Evolutionary conservation across 345 rosid genomes (phyloP), one percentile per base, ranked within the genome.

Genomic region (Noccaea caerulescens): DNA sequence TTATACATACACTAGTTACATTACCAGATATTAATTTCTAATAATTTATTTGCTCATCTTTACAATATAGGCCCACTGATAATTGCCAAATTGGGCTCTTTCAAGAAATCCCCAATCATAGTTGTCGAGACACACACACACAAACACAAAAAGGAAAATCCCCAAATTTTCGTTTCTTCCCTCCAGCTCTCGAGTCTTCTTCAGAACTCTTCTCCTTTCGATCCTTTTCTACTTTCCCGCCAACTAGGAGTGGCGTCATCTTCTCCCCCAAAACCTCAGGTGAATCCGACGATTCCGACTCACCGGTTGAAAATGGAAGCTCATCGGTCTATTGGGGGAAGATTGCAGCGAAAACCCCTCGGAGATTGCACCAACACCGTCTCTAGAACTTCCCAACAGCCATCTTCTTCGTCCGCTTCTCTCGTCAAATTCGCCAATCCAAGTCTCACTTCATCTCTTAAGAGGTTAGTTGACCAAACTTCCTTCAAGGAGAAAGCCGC

Each of bases 351-450:
- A 3, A 72, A 72, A 41, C 73, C 80, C 11, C 77, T 77, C 11
- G 80, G 65, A 18, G 80, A 77, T 49, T 77, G 80, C 47, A 77
- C 80, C 6, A 77, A 77, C 56, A 55, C 63, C 63, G 32, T 76
- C 73, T 38, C 80, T 14, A 53, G 53, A 66, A 32, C 72, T 33
- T 14, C 72, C 6, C 58, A 44, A 58, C 73, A 60, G 18, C 10
- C 65, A 16, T 57, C 80, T 66, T 59, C 80, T 53, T 53, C 78
- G 0, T 54, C 75, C 38, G 16, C 53, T 5, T 2, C 66, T 64
- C 8, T 36, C 6, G 33, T 72, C 65, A 72, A 77, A 72, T 68
- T 23, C 69, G 60, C 74, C 54, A 77, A 77, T 47, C 80, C 80
- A 16, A 59, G 55, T 43, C 74, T 77, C 51, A 51, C 74, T 30